Percentiles rank a stretch among this genome's conserved stretches.
Evolutionary conservation across 805 yeast genomes (phyloP).

Genomic region (Teunomyces kruisii): DNA sequence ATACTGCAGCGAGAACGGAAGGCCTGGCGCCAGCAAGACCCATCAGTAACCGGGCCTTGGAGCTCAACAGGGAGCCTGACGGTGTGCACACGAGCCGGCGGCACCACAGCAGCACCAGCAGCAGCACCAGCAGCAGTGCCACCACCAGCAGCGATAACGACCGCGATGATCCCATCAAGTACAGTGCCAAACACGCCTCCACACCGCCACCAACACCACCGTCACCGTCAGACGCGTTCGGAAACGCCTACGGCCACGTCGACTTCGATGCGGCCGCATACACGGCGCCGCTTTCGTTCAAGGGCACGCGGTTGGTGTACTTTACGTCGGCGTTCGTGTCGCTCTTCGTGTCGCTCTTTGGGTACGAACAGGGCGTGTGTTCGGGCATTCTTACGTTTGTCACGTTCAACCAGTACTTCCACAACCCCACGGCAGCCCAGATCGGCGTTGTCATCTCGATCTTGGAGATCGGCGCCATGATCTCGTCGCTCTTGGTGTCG

Average conservation of each 20-base stretch:
- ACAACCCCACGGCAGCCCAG: constrained; percentile 68
- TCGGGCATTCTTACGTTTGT: constrained; percentile 79
- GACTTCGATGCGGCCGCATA: constrained; percentile 37
- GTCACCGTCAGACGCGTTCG: constrained; percentile 26
- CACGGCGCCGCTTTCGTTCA: constrained; percentile 31
- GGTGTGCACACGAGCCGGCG: no score
- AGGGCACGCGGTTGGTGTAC: constrained; percentile 41
- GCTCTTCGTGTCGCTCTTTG: constrained; percentile 40
- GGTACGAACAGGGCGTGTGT: constrained; percentile 74
- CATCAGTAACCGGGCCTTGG: no score
- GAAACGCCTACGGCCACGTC: constrained; percentile 34
- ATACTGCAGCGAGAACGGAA: no score
- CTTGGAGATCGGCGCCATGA: constrained; percentile 82
- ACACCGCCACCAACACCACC: not conserved
- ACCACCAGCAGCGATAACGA: no score
- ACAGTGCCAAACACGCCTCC: no score
- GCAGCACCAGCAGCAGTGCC: no score
- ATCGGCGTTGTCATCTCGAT: constrained; percentile 89
- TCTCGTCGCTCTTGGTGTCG: constrained; percentile 78
- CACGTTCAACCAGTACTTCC: constrained; percentile 66
- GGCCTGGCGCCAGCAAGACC: no score
- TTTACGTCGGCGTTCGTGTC: constrained; percentile 47
- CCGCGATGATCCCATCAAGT: no score
- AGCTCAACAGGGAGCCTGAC: no score
- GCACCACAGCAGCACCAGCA: no score